A percentile compares a stretch with the other conserved stretches of the same genome.
Evolutionary conservation across 2,329 filamentous ascomycete genomes (phyloP).

Genomic region (Periconia macrospinosa): DNA sequence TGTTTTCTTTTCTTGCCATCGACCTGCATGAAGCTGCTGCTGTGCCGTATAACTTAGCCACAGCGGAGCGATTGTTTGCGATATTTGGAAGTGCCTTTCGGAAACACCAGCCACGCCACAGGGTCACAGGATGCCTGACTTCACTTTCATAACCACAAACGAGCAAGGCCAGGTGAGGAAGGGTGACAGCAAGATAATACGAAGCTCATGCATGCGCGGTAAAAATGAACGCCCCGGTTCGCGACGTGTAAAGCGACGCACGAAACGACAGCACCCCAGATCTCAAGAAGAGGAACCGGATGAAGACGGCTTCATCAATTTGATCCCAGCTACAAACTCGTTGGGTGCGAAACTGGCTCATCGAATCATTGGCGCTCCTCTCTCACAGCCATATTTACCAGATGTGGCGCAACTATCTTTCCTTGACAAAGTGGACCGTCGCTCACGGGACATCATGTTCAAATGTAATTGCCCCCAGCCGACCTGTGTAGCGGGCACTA

Average conservation of each 20-base stretch:
- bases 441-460: constrained; percentile 2
- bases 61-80: no score
- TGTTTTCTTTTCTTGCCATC: background rate
- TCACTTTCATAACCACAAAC: constrained; percentile 7
- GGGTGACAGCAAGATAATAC: constrained; percentile 6
- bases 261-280: background rate
- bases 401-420: background rate
- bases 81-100: no score
- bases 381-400: background rate
- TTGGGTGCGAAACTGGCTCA: background rate
- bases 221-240: constrained; percentile 11
- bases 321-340: background rate
- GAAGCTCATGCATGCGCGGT: constrained; percentile 15
- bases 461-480: constrained; percentile 5
- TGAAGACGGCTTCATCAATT: background rate
- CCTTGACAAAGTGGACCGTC: background rate
- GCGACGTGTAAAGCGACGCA: constrained; percentile 3
- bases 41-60: no score
- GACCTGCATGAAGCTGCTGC: background rate
- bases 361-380: background rate
- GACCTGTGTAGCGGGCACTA: background rate
- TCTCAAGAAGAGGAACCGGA: background rate
- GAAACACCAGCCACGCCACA: no score
- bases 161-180: constrained; percentile 3
- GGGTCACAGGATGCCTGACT: background rate